Evolutionary conservation across 192 early-diverging fungal genomes (phyloP), one percentile per base, ranked within the genome.

Genomic region (Coemansia sp.): DNA sequence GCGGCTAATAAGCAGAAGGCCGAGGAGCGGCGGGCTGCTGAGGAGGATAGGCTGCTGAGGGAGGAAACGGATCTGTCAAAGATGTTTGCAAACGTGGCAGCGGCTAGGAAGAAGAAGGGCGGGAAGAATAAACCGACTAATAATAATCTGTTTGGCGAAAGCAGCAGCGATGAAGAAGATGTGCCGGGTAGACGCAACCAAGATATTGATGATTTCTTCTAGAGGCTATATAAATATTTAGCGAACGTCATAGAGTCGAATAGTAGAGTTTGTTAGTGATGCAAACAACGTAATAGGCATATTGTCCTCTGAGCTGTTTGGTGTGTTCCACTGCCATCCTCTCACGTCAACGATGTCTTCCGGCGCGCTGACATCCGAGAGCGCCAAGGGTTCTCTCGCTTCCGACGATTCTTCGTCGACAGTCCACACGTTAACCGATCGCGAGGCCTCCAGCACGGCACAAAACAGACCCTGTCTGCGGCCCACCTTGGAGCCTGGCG

Each of bases 61-160:
- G 87, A 85, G 5, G 39, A 63, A 23, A 50, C 66, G 21, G 14
- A 81, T 66, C 37, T 89, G 85, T 50, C 61, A 58, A 5, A 60
- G 62, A 55, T 90, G 34, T 81, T 89, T 60, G 80, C 85, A 21
- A 80, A 78, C 4, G 7, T 48, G 9, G 63, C 64, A 4, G 57
- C 72, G 12, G 78, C 82, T 57, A 62, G 17, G 4, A 58, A 61
- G 11, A 36, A n/a, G 17, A 61, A 61, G 10, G 31, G 68, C 64
- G 19, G 78, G 84, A 39, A 53, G 63, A 41, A 4, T 3, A 77
- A 73, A 51, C 31, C 50, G 23, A 42, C 41, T n/a, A 32, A 36
- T 34, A 62, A 48, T 27, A 63, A 82, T 27, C 15, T 83, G 5
- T 78, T 83, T 69, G 80, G 64, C 41, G 73, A 38, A 45, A 39